phyloP scores from a whole-genome alignment of 139 green algal species.

The Chlorella vulgaris region DNA sequence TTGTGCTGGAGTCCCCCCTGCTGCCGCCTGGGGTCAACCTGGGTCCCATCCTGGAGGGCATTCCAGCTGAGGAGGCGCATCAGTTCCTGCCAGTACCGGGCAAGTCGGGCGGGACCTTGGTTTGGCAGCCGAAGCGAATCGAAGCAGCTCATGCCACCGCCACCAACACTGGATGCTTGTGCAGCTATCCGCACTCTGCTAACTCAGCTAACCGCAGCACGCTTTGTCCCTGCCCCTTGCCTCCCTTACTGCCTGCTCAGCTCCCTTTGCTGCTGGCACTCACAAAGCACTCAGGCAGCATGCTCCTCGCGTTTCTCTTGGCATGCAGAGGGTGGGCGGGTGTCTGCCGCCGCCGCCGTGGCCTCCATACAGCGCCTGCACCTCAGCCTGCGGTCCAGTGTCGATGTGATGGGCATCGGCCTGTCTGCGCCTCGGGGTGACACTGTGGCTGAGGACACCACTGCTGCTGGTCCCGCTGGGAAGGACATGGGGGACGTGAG shows the following conservation, averaged over 20 bases:
- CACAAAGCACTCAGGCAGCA: no score
- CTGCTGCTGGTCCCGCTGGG: neutral
- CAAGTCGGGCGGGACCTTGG: no score
- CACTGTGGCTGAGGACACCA: constrained; percentile 57
- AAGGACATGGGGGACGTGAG: constrained; percentile 72
- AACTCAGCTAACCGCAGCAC: neutral
- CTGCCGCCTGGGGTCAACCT: constrained; percentile 48
- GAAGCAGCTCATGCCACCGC: no score
- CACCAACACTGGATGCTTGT: no score
- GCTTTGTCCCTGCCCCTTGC: neutral
- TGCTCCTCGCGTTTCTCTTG: neutral
- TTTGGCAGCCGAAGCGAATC: no score
- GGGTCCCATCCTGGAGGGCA: constrained; percentile 23
- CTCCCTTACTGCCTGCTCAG: no score
- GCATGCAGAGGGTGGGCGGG: constrained; percentile 1
- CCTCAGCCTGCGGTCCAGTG: constrained; percentile 53
- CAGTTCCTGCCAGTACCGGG: neutral
- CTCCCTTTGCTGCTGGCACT: no score
- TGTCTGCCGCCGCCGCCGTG: constrained; percentile 13
- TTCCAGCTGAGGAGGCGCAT: constrained; percentile 27
- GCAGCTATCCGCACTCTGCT: neutral
- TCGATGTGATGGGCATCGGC: constrained; percentile 75
- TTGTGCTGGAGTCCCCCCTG: constrained; percentile 44
- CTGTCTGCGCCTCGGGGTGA: constrained; percentile 39
- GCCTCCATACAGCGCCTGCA: constrained; percentile 59